Evolutionary conservation across 2,329 filamentous ascomycete genomes (phyloP), one percentile per base, ranked within the genome.

Genomic region (Passalora sequoiae): DNA sequence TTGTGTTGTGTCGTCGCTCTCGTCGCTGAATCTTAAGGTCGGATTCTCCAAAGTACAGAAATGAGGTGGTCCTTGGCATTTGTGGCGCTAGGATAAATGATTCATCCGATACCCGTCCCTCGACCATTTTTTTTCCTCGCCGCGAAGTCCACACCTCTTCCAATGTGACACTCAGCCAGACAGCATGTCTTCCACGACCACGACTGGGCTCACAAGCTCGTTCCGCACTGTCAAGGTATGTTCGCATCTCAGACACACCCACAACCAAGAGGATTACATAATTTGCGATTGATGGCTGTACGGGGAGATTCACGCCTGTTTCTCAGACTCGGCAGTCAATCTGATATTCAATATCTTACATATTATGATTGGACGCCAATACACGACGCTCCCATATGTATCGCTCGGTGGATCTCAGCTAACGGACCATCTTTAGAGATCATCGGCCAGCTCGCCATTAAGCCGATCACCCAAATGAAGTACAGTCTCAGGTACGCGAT

Each of bases 261-360:
- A n/a, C n/a, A n/a, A n/a, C 13, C 39, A 38, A 38, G 58, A 84
- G 86, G 89, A 95, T 94, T 89, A 84, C 75, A 86, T 87, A 95
- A 95, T 96, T 96, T 96, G 89, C 89, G 89, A 91, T 91, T 94
- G 89, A 96, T 84, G 78, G 75, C 72, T 68, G 69, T 69, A 73
- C 73, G 81, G 80, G 89, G 88, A 87, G 76, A 73, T 85, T 81
- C 88, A 84, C 84, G 89, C 89, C 89, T 80, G 89, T 81, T 86
- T 77, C 74, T 84, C 83, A 77, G 83, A 89, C 82, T 83, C 75
- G 71, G 65, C 71, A 72, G 77, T 72, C 78, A 68, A 74, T 60
- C 63, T 94, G 89, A 95, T 85, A 94, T 86, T 89, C 71, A 82
- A 80, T 79, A 33, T 65, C 89, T 95, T 95, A 95, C 89, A 94